These are phyloP conservation scores for Colletotrichum endophyticum DNA, from an alignment of 2,329 filamentous ascomycete species.

Conservation along the genomic window DNA sequence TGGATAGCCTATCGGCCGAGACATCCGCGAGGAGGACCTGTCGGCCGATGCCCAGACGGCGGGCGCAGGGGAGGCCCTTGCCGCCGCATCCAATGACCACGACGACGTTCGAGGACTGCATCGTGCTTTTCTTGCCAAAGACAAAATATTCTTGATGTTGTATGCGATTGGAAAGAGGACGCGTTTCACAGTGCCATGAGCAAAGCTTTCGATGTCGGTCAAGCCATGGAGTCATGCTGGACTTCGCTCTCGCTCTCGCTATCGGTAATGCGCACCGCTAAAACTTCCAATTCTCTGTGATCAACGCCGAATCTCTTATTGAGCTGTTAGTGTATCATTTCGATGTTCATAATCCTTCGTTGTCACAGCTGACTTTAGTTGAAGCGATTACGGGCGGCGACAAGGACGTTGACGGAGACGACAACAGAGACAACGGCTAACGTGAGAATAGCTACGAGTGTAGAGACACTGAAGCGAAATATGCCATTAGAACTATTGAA, in stretches of 20 bases:
- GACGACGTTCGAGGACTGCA: background rate
- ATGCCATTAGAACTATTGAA: no score
- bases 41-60: background rate
- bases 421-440: background rate
- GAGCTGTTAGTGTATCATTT: rapidly evolving
- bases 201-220: background rate
- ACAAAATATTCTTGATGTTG: background rate
- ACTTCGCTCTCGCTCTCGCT: background rate
- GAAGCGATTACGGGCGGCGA: rapidly evolving
- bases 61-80: background rate
- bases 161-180: background rate
- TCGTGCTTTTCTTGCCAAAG: background rate
- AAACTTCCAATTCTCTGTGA: rapidly evolving
- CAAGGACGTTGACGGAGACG: background rate
- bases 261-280: background rate
- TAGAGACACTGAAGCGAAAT: no score
- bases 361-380: background rate
- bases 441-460: rapidly evolving
- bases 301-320: rapidly evolving
- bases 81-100: background rate
- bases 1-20: background rate
- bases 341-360: rapidly evolving
- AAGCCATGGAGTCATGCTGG: background rate
- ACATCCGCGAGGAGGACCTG: background rate
- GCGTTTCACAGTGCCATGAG: background rate